Percentiles rank a stretch among this genome's conserved stretches.
These are phyloP conservation scores for Carpinus viminea DNA, from an alignment of 306 rosid genomes.

Conservation along the genomic window DNA sequence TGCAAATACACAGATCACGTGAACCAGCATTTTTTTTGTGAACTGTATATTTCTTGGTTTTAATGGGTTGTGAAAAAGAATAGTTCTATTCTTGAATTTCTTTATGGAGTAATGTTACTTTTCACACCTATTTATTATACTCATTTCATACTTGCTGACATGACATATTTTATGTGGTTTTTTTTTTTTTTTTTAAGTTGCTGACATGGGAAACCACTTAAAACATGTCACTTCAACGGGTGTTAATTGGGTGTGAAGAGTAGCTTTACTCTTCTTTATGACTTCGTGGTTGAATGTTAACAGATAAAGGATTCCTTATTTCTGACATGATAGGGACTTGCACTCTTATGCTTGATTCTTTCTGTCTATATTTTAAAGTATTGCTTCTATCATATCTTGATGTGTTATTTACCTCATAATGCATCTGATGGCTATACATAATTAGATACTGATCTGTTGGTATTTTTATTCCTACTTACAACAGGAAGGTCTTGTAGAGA, in stretches of 20 bases:
- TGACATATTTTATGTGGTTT: no score
- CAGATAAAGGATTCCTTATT: background rate
- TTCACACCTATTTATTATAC: no score
- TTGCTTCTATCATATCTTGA: background rate
- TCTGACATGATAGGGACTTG: background rate
- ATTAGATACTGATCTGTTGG: slow-evolving; percentile 1
- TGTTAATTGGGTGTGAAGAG: no score
- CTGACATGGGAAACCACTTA: no score
- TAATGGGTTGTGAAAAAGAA: background rate
- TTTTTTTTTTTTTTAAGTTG: no score
- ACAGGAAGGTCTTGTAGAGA: slow-evolving; percentile 83
- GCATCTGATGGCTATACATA: background rate
- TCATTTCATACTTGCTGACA: no score
- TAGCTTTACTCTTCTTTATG: no score
- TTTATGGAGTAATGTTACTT: background rate
- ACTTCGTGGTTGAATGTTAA: background rate
- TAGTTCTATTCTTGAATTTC: background rate
- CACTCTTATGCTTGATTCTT: background rate
- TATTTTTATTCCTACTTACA: slow-evolving; percentile 18
- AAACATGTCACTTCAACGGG: no score
- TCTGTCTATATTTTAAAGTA: background rate
- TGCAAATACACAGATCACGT: no score
- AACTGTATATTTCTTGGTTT: background rate
- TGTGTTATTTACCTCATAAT: background rate
- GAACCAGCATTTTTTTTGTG: no score